Base-by-base conservation (phyloP, 2,329 filamentous ascomycete genomes). In the Dryadomyces sulphureus region DNA sequence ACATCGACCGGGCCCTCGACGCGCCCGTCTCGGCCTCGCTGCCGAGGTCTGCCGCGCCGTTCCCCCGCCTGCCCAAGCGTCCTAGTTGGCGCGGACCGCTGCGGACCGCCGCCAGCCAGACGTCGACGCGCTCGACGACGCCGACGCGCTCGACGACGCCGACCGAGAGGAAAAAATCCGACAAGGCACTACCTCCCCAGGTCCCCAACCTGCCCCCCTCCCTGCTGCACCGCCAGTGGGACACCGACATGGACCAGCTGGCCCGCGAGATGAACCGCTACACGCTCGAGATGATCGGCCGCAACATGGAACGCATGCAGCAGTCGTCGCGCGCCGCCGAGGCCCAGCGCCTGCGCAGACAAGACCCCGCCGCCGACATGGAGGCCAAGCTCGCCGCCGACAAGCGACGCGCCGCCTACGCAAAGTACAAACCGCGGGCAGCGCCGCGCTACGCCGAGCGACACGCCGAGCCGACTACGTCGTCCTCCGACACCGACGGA, bases 261-360 rank as follows among this genome's bases (percentile, higher is more conserved):
- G 62, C 70, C 2, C 66, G 66, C 6, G 70, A 73, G 30, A 77
- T 77, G 73, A 68, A 77, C 54, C 62, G 65, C 27, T 81, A 73
- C 62, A 73, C 76, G 1, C 61, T 81, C 51, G 64, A 70, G 52
- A 69, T 79, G 50, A 77, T 81, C 30, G 69, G 68, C 2, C 65
- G 68, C 19, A 75, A 71, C 49, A 57, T 77, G 5, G 62, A 68
- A 35, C 64, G 59, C 19, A 65, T 69, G 53, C 65, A 74, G 39
- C 59, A 65, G 40, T 21, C 30, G 16, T 16, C 55, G 45, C 14
- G 17, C n/a, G 22, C 32, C 19, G 39, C 17, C 16, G 46, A 41
- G 43, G 22, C 38, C 9, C 2, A 9, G 5, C 38, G 34, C 16
- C 62, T 56, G 11, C 38, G 30, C 2, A 21, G 14, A 1, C 8